Base-by-base conservation (phyloP, 495 filamentous ascomycete genomes). In the Trichoderma asperelloides region DNA sequence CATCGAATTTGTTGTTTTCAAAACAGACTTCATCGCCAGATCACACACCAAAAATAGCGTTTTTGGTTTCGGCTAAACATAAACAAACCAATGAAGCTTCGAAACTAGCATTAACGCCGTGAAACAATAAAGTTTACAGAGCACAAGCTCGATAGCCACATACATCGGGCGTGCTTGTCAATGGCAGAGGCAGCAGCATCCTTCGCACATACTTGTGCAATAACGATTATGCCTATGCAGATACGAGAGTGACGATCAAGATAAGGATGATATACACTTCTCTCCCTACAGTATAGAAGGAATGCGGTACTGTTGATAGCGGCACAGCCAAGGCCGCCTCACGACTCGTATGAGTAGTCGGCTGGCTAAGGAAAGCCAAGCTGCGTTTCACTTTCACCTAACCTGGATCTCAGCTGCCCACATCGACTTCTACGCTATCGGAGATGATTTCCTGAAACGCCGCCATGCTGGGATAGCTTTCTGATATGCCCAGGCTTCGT, bases 391-490 rank as follows among this genome's bases (percentile, higher is more conserved):
- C 55, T 30, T 30, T 60, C 55, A 60, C 55, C 55, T 28, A 28
- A 30, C 55, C 55, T 60, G 55, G 55, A 60, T 60, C 55, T 60
- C 55, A 60, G 55, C 55, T 60, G 55, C 55, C 55, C 55, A 60
- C 55, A 55, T 60, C 8, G 21, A 60, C 30, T 60, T 21, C 23
- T 25, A n/a, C 55, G 55, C 55, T 60, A 60, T 60, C 55, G 55
- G 55, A 60, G 55, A 60, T 60, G 55, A 60, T 60, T 60, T 60
- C 55, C 55, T 30, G 55, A 60, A 60, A 60, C 55, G 30, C 30
- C 25, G 27, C 55, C 55, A 60, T 8, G 55, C 27, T 60, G 55
- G 25, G 27, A 60, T 60, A 11, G 11, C 55, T 7, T 18, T 27
- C 55, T 60, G 25, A 60, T 60, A 30, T 21, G 27, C 55, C 16